phyloP scores from a whole-genome alignment of 352 stramenopile species.

The Phytophthora multivora region DNA sequence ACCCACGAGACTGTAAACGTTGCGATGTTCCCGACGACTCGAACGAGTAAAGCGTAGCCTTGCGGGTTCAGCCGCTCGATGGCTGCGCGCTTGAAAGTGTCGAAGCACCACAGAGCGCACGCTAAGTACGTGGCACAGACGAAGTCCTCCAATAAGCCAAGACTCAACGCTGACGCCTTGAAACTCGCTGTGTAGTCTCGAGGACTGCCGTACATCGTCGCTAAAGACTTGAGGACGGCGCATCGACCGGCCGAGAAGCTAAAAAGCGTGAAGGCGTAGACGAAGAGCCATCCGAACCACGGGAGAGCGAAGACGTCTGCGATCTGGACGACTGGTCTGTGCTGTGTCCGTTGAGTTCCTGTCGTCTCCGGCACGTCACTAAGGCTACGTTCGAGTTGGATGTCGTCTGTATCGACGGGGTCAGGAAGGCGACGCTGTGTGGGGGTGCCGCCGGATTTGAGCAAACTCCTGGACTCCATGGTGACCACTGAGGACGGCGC shows the following conservation, averaged over 20 bases:
- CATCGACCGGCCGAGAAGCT: conserved; percentile 33
- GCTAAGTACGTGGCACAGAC: conserved; percentile 38
- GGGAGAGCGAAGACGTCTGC: conserved; percentile 9
- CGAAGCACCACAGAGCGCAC: conserved; percentile 28
- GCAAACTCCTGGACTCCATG: conserved; percentile 9
- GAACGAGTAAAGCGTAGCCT: not conserved
- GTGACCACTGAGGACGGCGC: not conserved
- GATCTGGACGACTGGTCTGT: conserved; percentile 1
- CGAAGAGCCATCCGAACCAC: conserved; percentile 35
- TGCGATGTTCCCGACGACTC: conserved; percentile 5
- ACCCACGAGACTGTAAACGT: conserved; percentile 28
- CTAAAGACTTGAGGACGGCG: conserved; percentile 21
- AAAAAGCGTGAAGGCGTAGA: conserved; percentile 29
- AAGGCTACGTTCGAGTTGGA: not conserved
- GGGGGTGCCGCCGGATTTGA: not conserved
- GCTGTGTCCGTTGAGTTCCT: not conserved
- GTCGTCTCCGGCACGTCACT: not conserved
- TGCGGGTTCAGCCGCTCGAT: conserved; percentile 1
- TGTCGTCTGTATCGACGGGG: not conserved
- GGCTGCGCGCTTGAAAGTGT: conserved; percentile 12
- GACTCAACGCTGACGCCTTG: conserved; percentile 16
- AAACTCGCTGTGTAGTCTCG: conserved; percentile 23
- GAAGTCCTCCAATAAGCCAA: conserved; percentile 37
- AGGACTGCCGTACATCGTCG: conserved; percentile 31
- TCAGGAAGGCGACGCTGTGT: not conserved